These are phyloP conservation scores for Termitomyces sp. DNA, from an alignment of 768 basidiomycete genomes.

Conservation along the genomic window DNA sequence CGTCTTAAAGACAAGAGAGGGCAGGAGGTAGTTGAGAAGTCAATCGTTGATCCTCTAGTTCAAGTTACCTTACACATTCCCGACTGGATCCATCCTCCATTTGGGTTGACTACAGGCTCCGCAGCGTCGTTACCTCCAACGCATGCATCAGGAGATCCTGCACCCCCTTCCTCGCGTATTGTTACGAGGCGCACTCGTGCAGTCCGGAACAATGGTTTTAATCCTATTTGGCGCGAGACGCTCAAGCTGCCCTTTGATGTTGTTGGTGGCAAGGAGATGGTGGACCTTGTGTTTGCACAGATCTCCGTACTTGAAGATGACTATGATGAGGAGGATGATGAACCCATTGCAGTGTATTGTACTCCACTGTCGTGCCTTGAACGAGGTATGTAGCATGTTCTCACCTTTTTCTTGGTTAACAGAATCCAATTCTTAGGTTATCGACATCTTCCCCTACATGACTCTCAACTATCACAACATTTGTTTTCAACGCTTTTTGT, in stretches of 20 bases:
- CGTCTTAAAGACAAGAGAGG: conserved; percentile 59
- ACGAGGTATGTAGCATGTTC: conserved; percentile 45
- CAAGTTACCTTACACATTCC: conserved; percentile 76
- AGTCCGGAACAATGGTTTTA: conserved; percentile 88
- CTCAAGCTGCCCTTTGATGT: conserved; percentile 72
- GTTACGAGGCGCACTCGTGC: conserved; percentile 45
- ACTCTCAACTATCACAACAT: conserved; percentile 80
- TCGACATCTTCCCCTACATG: conserved; percentile 86
- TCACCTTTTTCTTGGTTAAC: background rate
- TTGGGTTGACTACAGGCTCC: conserved; percentile 8
- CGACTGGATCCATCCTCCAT: conserved; percentile 49
- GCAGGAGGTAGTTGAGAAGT: conserved; percentile 53
- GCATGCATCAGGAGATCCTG: conserved; percentile 19
- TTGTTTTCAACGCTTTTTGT: conserved; percentile 95
- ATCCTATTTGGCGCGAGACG: conserved; percentile 80
- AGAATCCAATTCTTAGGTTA: conserved; percentile 51
- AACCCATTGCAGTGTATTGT: conserved; percentile 72
- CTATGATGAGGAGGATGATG: conserved; percentile 46
- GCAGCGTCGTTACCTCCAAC: conserved; percentile 18
- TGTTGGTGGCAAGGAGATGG: conserved; percentile 69
- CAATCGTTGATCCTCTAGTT: conserved; percentile 67
- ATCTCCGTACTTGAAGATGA: conserved; percentile 71
- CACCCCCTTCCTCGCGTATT: conserved; percentile 32
- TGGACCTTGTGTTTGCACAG: conserved; percentile 78
- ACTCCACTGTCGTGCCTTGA: conserved; percentile 65